phyloP scores from a whole-genome alignment of 2,329 filamentous ascomycete species.

The Arthrobotrys iridis region DNA sequence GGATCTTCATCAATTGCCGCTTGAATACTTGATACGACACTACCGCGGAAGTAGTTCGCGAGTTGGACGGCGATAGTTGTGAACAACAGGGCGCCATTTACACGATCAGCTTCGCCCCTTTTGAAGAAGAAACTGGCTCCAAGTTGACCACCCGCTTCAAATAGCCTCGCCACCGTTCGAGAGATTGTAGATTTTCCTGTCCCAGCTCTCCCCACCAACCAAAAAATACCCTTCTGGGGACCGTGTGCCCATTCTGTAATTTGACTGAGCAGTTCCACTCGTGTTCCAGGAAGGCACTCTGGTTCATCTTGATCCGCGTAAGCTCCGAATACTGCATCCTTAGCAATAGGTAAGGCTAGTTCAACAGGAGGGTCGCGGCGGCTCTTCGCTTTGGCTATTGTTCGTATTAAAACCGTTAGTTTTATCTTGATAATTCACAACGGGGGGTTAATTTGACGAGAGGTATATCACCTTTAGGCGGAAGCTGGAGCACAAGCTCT shows the following conservation, averaged over 20 bases:
- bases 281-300: slow-evolving; percentile 55
- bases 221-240: slow-evolving; percentile 57
- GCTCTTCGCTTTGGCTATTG: background rate
- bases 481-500: background rate
- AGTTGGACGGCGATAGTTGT: slow-evolving; percentile 15
- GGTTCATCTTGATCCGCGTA: slow-evolving; percentile 55
- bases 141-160: slow-evolving; percentile 56
- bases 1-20: slow-evolving; percentile 10
- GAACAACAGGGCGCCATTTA: background rate
- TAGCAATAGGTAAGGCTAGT: slow-evolving; percentile 24
- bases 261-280: slow-evolving; percentile 55
- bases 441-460: background rate
- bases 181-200: slow-evolving; percentile 33
- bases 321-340: slow-evolving; percentile 55
- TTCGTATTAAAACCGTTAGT: background rate
- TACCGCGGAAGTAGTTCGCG: background rate
- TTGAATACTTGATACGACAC: background rate
- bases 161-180: slow-evolving; percentile 53
- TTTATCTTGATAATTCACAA: background rate
- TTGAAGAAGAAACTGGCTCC: no score
- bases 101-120: slow-evolving; percentile 59
- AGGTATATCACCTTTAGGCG: background rate
- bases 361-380: no score
- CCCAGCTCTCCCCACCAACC: no score
- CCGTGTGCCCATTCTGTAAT: slow-evolving; percentile 46